Percentiles rank a stretch among this genome's conserved stretches.
These are phyloP conservation scores for Cryomyces antarcticus DNA, from an alignment of 495 filamentous ascomycete genomes.

Conservation along the genomic window DNA sequence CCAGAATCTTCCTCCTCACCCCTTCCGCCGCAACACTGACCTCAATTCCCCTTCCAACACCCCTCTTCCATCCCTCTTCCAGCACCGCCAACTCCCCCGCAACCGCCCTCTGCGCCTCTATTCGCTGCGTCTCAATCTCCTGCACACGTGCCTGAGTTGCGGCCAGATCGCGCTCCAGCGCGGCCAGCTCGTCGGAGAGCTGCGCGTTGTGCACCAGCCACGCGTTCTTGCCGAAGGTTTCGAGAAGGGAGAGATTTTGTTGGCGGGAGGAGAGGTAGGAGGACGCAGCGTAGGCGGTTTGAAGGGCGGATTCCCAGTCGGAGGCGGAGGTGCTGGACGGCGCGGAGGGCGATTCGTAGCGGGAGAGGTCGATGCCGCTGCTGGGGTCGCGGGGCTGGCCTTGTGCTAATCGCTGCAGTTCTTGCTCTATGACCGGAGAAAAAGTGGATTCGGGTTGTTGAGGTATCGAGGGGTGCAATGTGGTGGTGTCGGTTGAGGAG, in stretches of 20 bases:
- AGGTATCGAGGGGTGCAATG: slow-evolving; percentile 15
- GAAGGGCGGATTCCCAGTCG: slow-evolving; percentile 9
- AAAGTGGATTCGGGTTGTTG: slow-evolving; percentile 22
- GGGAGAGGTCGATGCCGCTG: slow-evolving; percentile 50
- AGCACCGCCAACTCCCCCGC: slow-evolving; percentile 45
- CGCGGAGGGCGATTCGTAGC: slow-evolving; percentile 50
- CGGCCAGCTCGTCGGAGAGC: slow-evolving; percentile 47
- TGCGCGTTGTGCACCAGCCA: slow-evolving; percentile 76
- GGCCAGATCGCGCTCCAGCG: slow-evolving; percentile 60
- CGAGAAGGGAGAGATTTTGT: slow-evolving; percentile 52
- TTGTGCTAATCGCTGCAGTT: slow-evolving; percentile 36
- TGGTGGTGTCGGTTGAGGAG: slow-evolving; percentile 1
- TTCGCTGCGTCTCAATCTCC: slow-evolving; percentile 46
- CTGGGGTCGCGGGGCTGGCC: slow-evolving; percentile 26
- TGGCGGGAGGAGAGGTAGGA: slow-evolving; percentile 45
- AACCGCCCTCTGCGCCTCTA: slow-evolving; percentile 45
- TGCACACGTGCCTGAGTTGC: slow-evolving; percentile 43
- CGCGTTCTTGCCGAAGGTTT: slow-evolving; percentile 66
- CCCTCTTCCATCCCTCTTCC: slow-evolving; percentile 40
- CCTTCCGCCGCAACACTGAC: slow-evolving; percentile 50
- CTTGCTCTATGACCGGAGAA: slow-evolving; percentile 38
- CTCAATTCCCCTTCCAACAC: slow-evolving; percentile 32
- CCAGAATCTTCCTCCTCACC: slow-evolving; percentile 41
- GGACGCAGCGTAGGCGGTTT: slow-evolving; percentile 39
- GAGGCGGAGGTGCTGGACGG: slow-evolving; percentile 8